These are phyloP conservation scores for Colletotrichum melonis DNA, from an alignment of 2,329 filamentous ascomycete genomes.

Conservation along the genomic window DNA sequence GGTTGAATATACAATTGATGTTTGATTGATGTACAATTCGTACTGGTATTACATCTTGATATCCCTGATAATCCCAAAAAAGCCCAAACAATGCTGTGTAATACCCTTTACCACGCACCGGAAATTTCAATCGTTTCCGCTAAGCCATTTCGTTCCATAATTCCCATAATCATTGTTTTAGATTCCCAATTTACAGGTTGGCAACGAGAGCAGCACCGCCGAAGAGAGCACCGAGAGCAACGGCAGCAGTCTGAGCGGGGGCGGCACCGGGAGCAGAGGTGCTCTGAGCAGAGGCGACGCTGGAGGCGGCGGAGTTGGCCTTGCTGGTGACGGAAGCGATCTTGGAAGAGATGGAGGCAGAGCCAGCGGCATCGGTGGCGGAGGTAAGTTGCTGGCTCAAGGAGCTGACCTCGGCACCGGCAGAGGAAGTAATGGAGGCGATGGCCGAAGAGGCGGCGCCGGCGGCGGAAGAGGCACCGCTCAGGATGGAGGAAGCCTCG, in stretches of 20 bases:
- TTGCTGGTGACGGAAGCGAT: conserved; percentile 29
- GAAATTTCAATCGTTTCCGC: background rate
- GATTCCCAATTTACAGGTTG: conserved; percentile 52
- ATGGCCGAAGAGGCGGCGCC: conserved; percentile 39
- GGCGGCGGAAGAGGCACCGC: conserved; percentile 39
- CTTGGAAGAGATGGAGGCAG: conserved; percentile 27
- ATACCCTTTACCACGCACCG: conserved; percentile 6
- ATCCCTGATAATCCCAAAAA: conserved; percentile 17
- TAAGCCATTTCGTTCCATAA: background rate
- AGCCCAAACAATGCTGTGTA: conserved; percentile 27
- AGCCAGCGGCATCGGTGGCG: conserved; percentile 22
- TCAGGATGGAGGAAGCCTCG: conserved; percentile 26
- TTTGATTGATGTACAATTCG: conserved; percentile 28
- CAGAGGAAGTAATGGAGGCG: conserved; percentile 36
- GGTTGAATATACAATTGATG: background rate
- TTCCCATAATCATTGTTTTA: background rate
- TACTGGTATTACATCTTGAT: conserved; percentile 35
- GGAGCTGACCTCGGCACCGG: conserved; percentile 33
- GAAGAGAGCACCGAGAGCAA: conserved; percentile 59
- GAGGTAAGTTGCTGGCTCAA: conserved; percentile 43
- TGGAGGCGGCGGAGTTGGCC: background rate
- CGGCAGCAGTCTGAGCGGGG: conserved; percentile 52
- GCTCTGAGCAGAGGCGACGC: conserved; percentile 2
- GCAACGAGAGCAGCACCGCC: conserved; percentile 58
- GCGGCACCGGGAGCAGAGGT: conserved; percentile 40